Percentiles rank a stretch among this genome's conserved stretches.
Evolutionary conservation across 2,329 filamentous ascomycete genomes (phyloP).

Genomic region (Xylaria polymorpha): DNA sequence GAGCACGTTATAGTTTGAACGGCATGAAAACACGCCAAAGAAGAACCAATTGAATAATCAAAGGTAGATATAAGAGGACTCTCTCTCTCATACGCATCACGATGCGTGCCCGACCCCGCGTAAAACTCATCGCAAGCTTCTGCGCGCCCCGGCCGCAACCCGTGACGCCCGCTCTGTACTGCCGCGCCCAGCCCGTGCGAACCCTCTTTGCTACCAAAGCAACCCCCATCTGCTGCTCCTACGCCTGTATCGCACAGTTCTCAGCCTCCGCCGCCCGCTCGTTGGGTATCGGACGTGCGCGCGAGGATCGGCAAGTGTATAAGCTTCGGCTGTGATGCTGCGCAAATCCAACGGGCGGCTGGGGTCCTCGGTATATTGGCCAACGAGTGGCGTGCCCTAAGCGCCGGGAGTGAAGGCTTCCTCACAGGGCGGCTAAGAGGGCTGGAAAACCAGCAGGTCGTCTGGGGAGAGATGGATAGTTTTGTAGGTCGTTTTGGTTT

Average conservation of each 20-base stretch:
- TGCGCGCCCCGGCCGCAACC: background rate
- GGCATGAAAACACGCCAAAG: background rate
- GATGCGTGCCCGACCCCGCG: constrained; percentile 46
- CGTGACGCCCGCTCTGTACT: constrained; percentile 27
- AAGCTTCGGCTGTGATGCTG: constrained; percentile 73
- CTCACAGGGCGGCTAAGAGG: constrained; percentile 41
- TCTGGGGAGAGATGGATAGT: constrained; percentile 78
- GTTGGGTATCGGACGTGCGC: constrained; percentile 78
- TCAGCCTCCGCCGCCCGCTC: constrained; percentile 51
- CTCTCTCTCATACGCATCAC: background rate
- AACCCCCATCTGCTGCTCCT: constrained; percentile 42
- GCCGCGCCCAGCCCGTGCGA: constrained; percentile 9
- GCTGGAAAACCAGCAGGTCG: constrained; percentile 44
- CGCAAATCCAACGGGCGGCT: constrained; percentile 69
- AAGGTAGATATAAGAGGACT: background rate
- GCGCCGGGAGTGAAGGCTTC: constrained; percentile 47
- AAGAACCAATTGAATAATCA: background rate
- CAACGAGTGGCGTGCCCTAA: constrained; percentile 69
- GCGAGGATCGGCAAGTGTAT: constrained; percentile 78
- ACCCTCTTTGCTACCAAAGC: constrained; percentile 4
- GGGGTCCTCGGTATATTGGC: constrained; percentile 69
- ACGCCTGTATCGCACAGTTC: constrained; percentile 37
- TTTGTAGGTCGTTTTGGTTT: constrained; percentile 49
- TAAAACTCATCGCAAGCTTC: constrained; percentile 35
- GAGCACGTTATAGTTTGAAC: background rate